Evolutionary conservation across 208 protist genomes (phyloP), one percentile per base, ranked within the genome.

Genomic region (Sergeia podlipaevii): DNA sequence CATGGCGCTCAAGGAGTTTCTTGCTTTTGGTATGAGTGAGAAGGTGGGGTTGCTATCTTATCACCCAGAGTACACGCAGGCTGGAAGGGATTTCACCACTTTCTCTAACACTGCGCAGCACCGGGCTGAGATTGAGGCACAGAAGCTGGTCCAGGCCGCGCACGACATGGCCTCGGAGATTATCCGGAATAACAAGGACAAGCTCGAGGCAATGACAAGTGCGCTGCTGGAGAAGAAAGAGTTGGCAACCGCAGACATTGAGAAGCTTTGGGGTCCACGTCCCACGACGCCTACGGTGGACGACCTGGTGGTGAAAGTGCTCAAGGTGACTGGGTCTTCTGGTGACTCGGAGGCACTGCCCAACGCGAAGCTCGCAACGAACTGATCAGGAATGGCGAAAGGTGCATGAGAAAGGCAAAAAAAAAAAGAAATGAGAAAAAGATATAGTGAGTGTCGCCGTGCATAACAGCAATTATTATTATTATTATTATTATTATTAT

Each of bases 11-110:
- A 91, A 92, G 76, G 60, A 87, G 65, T 65, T 93, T 60, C 74
- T 91, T 8, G 74, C 77, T 2, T 93, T 91, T 69, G 85, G 89
- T 37, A 93, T 93, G 89, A 85, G 79, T 64, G 50, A 56, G 26
- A 67, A 80, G 30, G 64, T 76, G 20, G 89, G 89, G 3, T 50
- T 95, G 49, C 74, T 95, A 23, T 23, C 85, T 21, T 91, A 93
- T 69, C 60, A 91, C 59, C 83, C 85, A 28, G 77, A 96, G 33
- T 89, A 82, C 53, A 91, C 86, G 4, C 68, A 85, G 56, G 71
- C 68, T 1, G 89, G 89, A 1, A 77, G 89, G 2, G 81, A 77
- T 60, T 96, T 91, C 68, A 80, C 77, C 24, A 81, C 46, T 26
- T 92, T 81, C 65, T 96, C 89, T 7, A 84, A 93, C 56, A 60